Base-by-base conservation (phyloP, 2,329 filamentous ascomycete genomes). In the Arachnomyces sp. region DNA sequence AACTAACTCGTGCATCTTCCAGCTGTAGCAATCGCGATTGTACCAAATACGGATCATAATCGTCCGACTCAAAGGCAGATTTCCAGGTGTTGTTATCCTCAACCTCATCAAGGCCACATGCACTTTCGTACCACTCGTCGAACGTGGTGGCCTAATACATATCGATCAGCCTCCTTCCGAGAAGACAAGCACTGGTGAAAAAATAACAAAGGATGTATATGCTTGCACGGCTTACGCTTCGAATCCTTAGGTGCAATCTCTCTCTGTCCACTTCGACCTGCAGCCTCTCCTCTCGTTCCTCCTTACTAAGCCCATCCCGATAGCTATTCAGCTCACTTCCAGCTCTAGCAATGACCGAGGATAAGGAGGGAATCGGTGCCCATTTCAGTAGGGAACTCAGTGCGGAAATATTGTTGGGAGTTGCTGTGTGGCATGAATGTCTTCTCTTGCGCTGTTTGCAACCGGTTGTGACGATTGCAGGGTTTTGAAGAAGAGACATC, bases 1-100 rank as follows among this genome's bases (percentile, higher is more conserved):
- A 78, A 47, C 74, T 80, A 8, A 73, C 69, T 4, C 84, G 77
- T 12, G 87, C 88, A 8, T 82, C 73, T 49, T 94, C 82, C 44
- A 95, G 72, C 48, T 87, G 78, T 39, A 71, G 67, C 32, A 93
- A 66, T n/a, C 85, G 79, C 25, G 74, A 68, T 47, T 80, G 71
- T 31, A 95, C 77, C 7, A 93, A 67, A 0, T 68, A 67, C 1
- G 78, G 74, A 52, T 90, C 78, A 60, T 89, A 92, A 50, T 88
- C 82, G 34, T 74, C 67, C n/a, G 73, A 78, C 37, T 76, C 71
- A 7, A 75, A 64, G 37, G 85, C 77, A 25, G 71, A 60, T 59
- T 95, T 95, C 89, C 89, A 95, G 18, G 70, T 65, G 49, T 90
- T 80, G 55, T 90, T 87, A 34, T 81, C 81, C 58, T 95, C 86